Conservation (phyloP, 2,329 filamentous ascomycete genomes). For the Shiraia sp. region DNA sequence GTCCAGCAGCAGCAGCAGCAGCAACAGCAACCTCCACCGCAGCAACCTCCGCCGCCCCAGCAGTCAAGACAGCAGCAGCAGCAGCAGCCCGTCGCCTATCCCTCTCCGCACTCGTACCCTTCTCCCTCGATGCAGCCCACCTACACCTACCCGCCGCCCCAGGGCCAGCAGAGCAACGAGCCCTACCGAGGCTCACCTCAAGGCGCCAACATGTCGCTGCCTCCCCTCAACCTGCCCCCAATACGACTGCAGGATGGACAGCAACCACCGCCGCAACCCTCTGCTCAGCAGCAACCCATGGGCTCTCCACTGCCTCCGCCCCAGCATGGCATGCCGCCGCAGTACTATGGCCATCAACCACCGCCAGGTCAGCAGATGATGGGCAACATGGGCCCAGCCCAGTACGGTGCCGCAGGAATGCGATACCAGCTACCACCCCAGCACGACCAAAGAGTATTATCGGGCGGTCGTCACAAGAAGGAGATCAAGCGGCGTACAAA, state of each 20-base stretch:
- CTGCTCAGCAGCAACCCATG: slow-evolving; percentile 48
- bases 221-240: slow-evolving; percentile 55
- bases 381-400: slow-evolving; percentile 53
- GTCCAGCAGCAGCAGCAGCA: slow-evolving; percentile 36
- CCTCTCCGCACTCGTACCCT: slow-evolving; percentile 55
- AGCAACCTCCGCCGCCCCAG: slow-evolving; percentile 23
- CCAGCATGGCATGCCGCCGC: slow-evolving; percentile 53
- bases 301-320: slow-evolving; percentile 59
- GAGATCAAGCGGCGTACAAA: slow-evolving; percentile 78
- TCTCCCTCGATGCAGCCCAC: slow-evolving; percentile 55
- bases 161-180: slow-evolving; percentile 43
- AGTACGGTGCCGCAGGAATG: slow-evolving; percentile 48
- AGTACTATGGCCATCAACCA: slow-evolving; percentile 54
- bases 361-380: slow-evolving; percentile 56
- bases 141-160: slow-evolving; percentile 53
- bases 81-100: slow-evolving; percentile 43
- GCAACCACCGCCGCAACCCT: slow-evolving; percentile 37
- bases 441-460: slow-evolving; percentile 58
- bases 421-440: slow-evolving; percentile 61
- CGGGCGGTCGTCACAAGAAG: slow-evolving; percentile 68
- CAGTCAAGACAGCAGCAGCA: slow-evolving; percentile 19
- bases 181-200: slow-evolving; percentile 53
- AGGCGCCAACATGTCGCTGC: slow-evolving; percentile 49
- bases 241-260: slow-evolving; percentile 55
- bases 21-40: slow-evolving; percentile 15